Evolutionary conservation across 2,329 filamentous ascomycete species (phyloP).

Genomic region (Knufia fluminis): DNA sequence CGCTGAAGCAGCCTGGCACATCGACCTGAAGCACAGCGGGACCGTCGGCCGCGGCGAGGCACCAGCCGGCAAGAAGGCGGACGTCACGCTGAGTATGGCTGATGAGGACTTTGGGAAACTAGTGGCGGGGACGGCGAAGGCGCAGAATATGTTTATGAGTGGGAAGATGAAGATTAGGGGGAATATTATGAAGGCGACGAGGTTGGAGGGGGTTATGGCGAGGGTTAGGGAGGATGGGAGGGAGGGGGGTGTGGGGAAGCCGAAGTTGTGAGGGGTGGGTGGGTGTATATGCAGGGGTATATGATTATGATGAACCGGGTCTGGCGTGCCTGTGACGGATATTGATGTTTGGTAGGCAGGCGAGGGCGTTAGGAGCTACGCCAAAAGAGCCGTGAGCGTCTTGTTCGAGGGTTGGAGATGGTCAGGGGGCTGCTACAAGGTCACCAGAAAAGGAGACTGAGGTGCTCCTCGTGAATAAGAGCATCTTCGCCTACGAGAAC

Average conservation of each 20-base stretch:
- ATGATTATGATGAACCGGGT: too few species aligned
- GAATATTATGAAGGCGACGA: constrained; percentile 95
- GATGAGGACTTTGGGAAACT: constrained; percentile 82
- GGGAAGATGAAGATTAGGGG: constrained; percentile 98
- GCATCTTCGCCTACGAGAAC: too few species aligned
- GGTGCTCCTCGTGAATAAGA: too few species aligned
- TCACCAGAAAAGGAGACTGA: too few species aligned
- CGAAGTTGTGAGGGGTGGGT: constrained; percentile 43
- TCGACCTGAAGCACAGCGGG: constrained; percentile 88
- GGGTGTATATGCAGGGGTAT: too few species aligned
- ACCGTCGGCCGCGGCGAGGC: constrained; percentile 66
- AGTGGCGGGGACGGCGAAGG: constrained; percentile 79
- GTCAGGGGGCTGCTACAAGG: too few species aligned
- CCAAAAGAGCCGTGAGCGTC: too few species aligned
- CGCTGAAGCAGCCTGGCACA: constrained; percentile 79
- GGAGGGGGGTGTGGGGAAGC: too few species aligned
- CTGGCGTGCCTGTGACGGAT: too few species aligned
- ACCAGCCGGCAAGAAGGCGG: constrained; percentile 65
- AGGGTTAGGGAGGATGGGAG: constrained; percentile 76
- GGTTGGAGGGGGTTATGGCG: constrained; percentile 86
- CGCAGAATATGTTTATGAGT: constrained; percentile 93
- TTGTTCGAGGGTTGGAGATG: too few species aligned
- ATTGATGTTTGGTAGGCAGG: too few species aligned
- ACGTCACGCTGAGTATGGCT: constrained; percentile 74
- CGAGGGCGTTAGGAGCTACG: too few species aligned